Evolutionary conservation across 192 early-diverging fungal genomes (phyloP).

Genomic region (Physocladia obscura): DNA sequence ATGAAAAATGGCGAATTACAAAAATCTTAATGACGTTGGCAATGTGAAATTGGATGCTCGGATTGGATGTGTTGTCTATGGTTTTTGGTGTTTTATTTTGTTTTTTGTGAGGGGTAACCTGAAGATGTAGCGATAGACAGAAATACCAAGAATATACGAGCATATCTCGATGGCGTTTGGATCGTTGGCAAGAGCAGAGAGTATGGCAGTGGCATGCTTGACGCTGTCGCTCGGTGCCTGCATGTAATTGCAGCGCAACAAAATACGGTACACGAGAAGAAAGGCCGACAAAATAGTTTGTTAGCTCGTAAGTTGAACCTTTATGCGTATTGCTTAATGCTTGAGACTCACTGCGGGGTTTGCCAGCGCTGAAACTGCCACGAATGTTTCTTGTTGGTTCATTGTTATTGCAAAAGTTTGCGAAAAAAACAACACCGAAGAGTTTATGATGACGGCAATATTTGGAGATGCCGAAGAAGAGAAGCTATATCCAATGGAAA

Average conservation of each 20-base stretch:
- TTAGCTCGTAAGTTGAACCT: no score
- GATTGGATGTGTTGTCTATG: conserved; percentile 14
- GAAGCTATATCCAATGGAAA: conserved; percentile 7
- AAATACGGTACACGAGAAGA: no score
- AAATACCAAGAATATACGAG: conserved; percentile 14
- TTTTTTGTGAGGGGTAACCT: neutral
- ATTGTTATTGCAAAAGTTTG: no score
- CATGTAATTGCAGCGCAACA: no score
- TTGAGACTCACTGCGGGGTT: no score
- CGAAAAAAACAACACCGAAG: no score
- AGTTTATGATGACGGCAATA: no score
- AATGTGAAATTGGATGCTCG: conserved; percentile 16
- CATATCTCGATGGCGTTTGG: conserved; percentile 3
- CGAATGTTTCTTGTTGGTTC: no score
- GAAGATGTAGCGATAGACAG: neutral
- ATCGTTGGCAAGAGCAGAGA: neutral
- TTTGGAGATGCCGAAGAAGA: conserved; percentile 7
- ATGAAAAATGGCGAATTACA: conserved; percentile 14
- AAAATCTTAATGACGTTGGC: conserved; percentile 24
- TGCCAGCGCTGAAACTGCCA: no score
- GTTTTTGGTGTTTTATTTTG: neutral
- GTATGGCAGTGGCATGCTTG: neutral
- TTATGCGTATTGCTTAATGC: no score
- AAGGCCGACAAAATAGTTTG: no score
- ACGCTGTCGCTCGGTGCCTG: no score